phyloP scores from a whole-genome alignment of 495 filamentous ascomycete species.

The Xylaria scruposa region DNA sequence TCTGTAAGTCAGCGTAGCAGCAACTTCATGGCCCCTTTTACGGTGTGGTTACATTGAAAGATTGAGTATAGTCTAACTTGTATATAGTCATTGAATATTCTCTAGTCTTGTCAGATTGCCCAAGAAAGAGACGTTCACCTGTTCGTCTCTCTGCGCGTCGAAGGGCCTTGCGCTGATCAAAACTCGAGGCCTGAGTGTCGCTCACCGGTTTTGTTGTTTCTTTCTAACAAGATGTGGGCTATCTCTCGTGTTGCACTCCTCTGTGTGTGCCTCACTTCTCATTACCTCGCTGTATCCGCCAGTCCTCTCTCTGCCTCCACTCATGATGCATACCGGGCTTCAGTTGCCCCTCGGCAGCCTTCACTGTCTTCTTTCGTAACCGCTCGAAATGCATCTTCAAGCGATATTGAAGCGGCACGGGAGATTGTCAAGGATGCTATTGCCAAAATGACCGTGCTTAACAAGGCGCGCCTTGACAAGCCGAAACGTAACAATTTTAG shows the following conservation, averaged over 20 bases:
- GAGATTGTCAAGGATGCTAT: conserved; percentile 32
- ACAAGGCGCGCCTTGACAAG: conserved; percentile 29
- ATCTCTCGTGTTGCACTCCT: conserved; percentile 6
- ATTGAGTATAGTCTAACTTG: neutral
- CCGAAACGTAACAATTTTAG: conserved; percentile 31
- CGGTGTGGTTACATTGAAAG: neutral
- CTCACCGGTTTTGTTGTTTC: neutral
- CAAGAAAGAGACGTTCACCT: neutral
- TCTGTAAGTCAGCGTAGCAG: neutral
- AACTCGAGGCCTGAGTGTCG: neutral
- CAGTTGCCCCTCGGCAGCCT: neutral
- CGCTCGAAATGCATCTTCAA: conserved; percentile 26
- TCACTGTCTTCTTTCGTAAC: conserved; percentile 5
- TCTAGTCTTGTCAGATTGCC: neutral
- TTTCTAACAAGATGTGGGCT: neutral
- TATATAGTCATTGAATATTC: neutral
- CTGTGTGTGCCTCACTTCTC: neutral
- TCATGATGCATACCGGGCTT: neutral
- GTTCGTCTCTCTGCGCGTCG: neutral
- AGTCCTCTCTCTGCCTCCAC: neutral
- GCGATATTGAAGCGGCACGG: conserved; percentile 31
- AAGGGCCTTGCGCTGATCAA: neutral
- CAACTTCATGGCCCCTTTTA: neutral
- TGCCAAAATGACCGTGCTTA: conserved; percentile 31
- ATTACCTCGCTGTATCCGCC: neutral